phyloP scores from a whole-genome alignment of 768 basidiomycete genomes.

The Lentinula detonsa region DNA sequence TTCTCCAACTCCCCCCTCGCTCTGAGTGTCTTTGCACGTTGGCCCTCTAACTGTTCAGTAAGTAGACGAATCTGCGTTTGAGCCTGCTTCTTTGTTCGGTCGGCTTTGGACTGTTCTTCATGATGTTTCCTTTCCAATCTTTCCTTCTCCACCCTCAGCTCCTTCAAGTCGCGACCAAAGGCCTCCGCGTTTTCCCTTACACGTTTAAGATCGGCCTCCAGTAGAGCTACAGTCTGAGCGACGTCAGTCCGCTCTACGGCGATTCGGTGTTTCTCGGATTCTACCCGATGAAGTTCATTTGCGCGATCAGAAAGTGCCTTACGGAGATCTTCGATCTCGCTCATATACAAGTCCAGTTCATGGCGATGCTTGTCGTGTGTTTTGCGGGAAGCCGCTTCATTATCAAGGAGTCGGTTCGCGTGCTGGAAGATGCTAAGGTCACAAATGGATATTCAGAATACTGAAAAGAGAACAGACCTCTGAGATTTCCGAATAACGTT shows the following conservation, averaged over 20 bases:
- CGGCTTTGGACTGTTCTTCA: constrained; percentile 49
- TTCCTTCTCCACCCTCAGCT: constrained; percentile 62
- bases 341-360: constrained; percentile 63
- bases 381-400: constrained; percentile 53
- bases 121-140: constrained; percentile 47
- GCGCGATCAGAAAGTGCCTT: constrained; percentile 56
- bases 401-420: constrained; percentile 55
- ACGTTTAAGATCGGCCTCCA: constrained; percentile 71
- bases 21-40: constrained; percentile 42
- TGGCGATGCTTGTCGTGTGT: constrained; percentile 69
- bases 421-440: constrained; percentile 30
- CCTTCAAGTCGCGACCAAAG: constrained; percentile 73
- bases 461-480: constrained; percentile 39
- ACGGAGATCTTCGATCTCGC: constrained; percentile 75
- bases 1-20: constrained; percentile 41
- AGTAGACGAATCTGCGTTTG: constrained; percentile 61
- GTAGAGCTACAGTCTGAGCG: constrained; percentile 52
- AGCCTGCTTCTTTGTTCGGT: constrained; percentile 61
- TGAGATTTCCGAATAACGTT: constrained; percentile 55
- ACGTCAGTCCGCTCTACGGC: constrained; percentile 61
- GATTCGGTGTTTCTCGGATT: constrained; percentile 59
- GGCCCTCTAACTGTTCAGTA: constrained; percentile 57
- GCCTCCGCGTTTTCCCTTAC: constrained; percentile 73
- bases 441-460: background rate
- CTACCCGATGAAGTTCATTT: constrained; percentile 54